A percentile compares a stretch with the other conserved stretches of the same genome.
phyloP scores from a whole-genome alignment of 495 filamentous ascomycete species.

The Sphaerosporella brunnea region DNA sequence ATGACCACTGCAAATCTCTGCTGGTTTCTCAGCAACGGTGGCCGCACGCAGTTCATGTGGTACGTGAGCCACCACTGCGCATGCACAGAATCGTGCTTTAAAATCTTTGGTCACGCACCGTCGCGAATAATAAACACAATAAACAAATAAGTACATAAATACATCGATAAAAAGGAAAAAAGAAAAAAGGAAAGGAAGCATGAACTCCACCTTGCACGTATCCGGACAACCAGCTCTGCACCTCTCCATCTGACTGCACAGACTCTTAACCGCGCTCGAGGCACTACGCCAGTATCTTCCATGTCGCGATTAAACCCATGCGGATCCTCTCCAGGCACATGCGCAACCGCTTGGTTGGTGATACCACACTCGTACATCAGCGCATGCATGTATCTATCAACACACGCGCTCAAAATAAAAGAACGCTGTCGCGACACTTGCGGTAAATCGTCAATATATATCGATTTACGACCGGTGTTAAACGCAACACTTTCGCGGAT shows the following conservation, averaged over 20 bases:
- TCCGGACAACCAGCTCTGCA: constrained; percentile 76
- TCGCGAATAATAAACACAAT: neutral
- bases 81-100: constrained; percentile 77
- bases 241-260: constrained; percentile 87
- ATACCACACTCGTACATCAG: constrained; percentile 92
- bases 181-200: neutral
- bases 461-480: constrained; percentile 70
- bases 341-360: constrained; percentile 74
- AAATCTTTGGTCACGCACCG: neutral
- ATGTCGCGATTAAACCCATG: constrained; percentile 82
- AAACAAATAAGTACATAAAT: neutral
- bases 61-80: constrained; percentile 88
- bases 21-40: constrained; percentile 89
- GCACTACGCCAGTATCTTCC: constrained; percentile 84
- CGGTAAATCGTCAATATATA: constrained; percentile 68
- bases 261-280: constrained; percentile 77
- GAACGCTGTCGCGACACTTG: constrained; percentile 54
- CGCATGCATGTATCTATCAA: constrained; percentile 97
- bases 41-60: constrained; percentile 95
- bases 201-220: constrained; percentile 71
- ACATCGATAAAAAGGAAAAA: neutral
- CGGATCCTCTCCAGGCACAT: constrained; percentile 88
- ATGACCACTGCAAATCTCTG: constrained; percentile 95
- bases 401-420: constrained; percentile 98
- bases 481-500: constrained; percentile 87